Evolutionary conservation across 306 rosid genomes (phyloP).

Genomic region (Herpetospermum pedunculosum): DNA sequence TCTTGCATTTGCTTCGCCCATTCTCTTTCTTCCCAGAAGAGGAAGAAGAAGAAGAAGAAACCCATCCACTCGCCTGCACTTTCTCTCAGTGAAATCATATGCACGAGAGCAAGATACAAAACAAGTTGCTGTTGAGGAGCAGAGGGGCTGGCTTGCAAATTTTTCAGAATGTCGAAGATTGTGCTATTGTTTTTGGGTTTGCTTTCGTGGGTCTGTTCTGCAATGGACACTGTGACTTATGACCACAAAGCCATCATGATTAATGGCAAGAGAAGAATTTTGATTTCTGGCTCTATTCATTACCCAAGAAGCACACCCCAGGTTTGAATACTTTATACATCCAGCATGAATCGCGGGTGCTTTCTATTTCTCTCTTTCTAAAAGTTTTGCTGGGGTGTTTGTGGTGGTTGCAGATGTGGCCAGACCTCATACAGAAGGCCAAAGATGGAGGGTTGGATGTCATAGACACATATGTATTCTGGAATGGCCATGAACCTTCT

Average conservation of each 20-base stretch:
- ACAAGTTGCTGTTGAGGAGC: conserved; percentile 18
- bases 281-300: conserved; percentile 88
- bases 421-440: conserved; percentile 67
- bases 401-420: conserved; percentile 65
- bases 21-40: background rate
- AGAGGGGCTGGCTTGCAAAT: too few relatives aligned
- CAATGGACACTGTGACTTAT: conserved; percentile 45
- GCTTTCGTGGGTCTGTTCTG: conserved; percentile 25
- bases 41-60: background rate
- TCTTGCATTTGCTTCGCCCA: background rate
- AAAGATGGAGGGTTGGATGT: conserved; percentile 98
- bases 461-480: conserved; percentile 79
- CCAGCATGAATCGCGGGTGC: conserved; percentile 15
- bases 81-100: too few relatives aligned
- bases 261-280: conserved; percentile 54
- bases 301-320: conserved; percentile 93
- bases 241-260: conserved; percentile 58
- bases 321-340: conserved; percentile 32
- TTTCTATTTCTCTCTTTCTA: background rate
- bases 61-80: too few relatives aligned
- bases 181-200: conserved; percentile 7
- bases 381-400: background rate
- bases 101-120: too few relatives aligned
- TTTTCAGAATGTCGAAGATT: conserved; percentile 12
- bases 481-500: conserved; percentile 94